Evolutionary conservation across 805 yeast genomes (phyloP).

Genomic region (Candida railenensis): DNA sequence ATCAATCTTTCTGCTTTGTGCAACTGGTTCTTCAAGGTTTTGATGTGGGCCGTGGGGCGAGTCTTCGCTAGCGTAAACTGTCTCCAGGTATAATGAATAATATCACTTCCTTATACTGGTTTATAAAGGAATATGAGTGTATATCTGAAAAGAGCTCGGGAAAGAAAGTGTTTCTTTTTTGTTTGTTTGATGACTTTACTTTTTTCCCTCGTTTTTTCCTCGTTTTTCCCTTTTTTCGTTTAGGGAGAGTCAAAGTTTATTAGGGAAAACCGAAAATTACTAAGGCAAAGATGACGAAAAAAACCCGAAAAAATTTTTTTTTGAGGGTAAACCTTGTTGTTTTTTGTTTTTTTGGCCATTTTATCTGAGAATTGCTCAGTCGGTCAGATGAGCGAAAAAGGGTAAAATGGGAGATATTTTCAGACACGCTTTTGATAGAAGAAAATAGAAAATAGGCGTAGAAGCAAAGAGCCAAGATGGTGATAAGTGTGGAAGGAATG

Average conservation of each 20-base stretch:
- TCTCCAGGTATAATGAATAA: background rate
- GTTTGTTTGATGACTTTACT: background rate
- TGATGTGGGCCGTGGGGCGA: background rate
- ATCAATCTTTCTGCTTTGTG: background rate
- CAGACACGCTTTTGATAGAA: background rate
- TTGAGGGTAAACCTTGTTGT: background rate
- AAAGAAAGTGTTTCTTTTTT: background rate
- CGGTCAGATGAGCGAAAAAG: background rate
- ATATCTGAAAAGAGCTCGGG: background rate
- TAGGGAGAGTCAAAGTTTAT: background rate
- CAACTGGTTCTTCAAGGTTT: background rate
- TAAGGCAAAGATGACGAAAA: background rate
- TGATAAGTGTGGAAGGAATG: background rate
- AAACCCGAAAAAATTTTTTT: background rate
- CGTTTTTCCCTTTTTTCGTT: background rate
- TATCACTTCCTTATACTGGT: background rate
- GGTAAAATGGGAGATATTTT: background rate
- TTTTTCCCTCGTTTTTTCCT: background rate
- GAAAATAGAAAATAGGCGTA: background rate
- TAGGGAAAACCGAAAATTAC: background rate
- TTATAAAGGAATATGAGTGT: background rate
- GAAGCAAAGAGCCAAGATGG: background rate
- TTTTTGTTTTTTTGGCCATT: background rate
- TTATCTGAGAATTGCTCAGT: background rate
- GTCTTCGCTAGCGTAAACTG: background rate